These are phyloP conservation scores for Alternaria novae-zelandiae DNA, from an alignment of 2,329 filamentous ascomycete species.

Conservation along the genomic window DNA sequence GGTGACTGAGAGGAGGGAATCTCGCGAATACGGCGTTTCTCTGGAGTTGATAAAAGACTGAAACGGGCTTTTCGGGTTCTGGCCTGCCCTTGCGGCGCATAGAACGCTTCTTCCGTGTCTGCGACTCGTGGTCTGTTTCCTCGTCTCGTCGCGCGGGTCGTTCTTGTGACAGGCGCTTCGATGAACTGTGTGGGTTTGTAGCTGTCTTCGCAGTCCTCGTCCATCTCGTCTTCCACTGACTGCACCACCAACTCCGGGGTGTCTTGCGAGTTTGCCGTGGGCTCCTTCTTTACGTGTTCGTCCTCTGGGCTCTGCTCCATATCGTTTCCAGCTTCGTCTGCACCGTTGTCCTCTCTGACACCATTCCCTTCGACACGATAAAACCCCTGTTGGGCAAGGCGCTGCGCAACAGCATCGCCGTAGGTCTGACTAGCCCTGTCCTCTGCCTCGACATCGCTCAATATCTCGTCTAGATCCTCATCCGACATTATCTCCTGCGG, in stretches of 20 bases:
- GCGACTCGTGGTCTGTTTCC: background rate
- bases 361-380: slow-evolving; percentile 5
- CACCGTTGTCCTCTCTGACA: background rate
- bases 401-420: slow-evolving; percentile 19
- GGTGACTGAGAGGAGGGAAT: slow-evolving; percentile 48
- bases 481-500: slow-evolving; percentile 23
- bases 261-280: background rate
- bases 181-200: slow-evolving; percentile 42
- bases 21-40: slow-evolving; percentile 38
- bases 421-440: slow-evolving; percentile 17
- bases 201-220: slow-evolving; percentile 24
- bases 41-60: slow-evolving; percentile 40
- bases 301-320: background rate
- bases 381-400: slow-evolving; percentile 26
- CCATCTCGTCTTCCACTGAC: slow-evolving; percentile 11
- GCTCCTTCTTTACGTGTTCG: background rate
- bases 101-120: background rate
- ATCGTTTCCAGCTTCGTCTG: background rate
- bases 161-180: slow-evolving; percentile 22
- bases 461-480: slow-evolving; percentile 24
- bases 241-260: background rate
- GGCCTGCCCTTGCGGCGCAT: background rate
- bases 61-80: slow-evolving; percentile 29
- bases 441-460: slow-evolving; percentile 24
- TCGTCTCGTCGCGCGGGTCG: slow-evolving; percentile 15